Percentiles rank a stretch among this genome's conserved stretches.
Evolutionary conservation across 2,329 filamentous ascomycete species (phyloP).

Genomic region (Raffaelea albimanens): DNA sequence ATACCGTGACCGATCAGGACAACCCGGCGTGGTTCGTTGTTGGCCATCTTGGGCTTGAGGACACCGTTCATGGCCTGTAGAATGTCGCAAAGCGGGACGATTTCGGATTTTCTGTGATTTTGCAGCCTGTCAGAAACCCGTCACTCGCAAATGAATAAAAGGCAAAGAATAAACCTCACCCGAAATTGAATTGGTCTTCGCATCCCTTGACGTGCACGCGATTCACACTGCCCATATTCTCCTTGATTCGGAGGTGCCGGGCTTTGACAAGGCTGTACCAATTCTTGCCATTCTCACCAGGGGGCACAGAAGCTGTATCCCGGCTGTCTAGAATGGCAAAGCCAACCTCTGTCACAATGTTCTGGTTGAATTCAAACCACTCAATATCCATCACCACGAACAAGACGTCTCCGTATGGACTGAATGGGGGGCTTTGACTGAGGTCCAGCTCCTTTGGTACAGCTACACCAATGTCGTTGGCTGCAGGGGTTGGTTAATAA

Average conservation of each 20-base stretch:
- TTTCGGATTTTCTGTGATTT: slow-evolving; percentile 32
- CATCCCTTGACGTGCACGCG: slow-evolving; percentile 59
- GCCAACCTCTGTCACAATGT: slow-evolving; percentile 74
- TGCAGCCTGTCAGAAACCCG: background rate
- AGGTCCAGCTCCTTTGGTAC: slow-evolving; percentile 26
- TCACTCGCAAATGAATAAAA: background rate
- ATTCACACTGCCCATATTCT: slow-evolving; percentile 60
- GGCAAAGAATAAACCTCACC: slow-evolving; percentile 39
- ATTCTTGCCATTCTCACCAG: slow-evolving; percentile 49
- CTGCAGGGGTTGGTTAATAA: too few species aligned
- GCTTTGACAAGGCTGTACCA: slow-evolving; percentile 62
- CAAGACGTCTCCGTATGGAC: slow-evolving; percentile 46
- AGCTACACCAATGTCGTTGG: background rate
- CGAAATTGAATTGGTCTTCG: slow-evolving; percentile 67
- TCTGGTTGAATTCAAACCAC: slow-evolving; percentile 58
- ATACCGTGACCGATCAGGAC: slow-evolving; percentile 75
- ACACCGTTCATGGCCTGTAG: slow-evolving; percentile 19
- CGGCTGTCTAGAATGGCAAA: slow-evolving; percentile 69
- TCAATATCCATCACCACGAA: slow-evolving; percentile 80
- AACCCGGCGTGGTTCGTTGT: slow-evolving; percentile 31
- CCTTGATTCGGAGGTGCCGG: slow-evolving; percentile 68
- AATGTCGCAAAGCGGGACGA: slow-evolving; percentile 26
- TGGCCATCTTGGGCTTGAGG: slow-evolving; percentile 2
- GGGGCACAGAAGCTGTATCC: slow-evolving; percentile 40
- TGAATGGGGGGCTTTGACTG: slow-evolving; percentile 31